phyloP scores from a whole-genome alignment of 352 stramenopile genomes.

The Phytopythium litorale region DNA sequence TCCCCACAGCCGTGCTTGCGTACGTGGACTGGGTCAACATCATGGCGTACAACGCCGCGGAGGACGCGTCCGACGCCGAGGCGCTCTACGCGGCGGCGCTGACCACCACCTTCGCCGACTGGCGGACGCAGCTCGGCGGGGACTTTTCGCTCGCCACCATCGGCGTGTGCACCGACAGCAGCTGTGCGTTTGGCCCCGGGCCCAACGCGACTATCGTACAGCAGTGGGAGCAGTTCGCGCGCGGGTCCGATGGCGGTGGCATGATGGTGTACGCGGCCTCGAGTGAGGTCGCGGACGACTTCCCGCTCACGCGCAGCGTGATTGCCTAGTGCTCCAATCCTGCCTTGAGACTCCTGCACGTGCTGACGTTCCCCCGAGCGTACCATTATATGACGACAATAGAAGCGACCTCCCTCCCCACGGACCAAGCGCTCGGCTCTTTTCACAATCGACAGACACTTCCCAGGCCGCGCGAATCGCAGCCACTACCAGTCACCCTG shows the following conservation, averaged over 20 bases:
- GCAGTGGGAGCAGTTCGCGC: slow-evolving; percentile 43
- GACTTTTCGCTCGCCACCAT: slow-evolving; percentile 53
- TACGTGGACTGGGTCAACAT: slow-evolving; percentile 81
- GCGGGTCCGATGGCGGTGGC: slow-evolving; percentile 25
- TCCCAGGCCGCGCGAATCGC: background rate
- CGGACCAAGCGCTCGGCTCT: background rate
- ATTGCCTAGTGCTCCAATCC: slow-evolving; percentile 7
- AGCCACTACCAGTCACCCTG: background rate
- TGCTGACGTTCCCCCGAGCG: background rate
- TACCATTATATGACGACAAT: background rate
- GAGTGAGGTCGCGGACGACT: slow-evolving; percentile 44
- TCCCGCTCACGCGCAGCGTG: slow-evolving; percentile 46
- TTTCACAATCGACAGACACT: background rate
- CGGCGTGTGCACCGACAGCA: slow-evolving; percentile 42
- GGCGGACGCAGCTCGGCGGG: slow-evolving; percentile 34
- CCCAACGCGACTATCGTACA: slow-evolving; percentile 49
- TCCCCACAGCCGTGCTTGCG: slow-evolving; percentile 39
- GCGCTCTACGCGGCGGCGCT: slow-evolving; percentile 48
- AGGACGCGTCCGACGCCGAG: slow-evolving; percentile 33
- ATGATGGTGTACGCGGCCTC: slow-evolving; percentile 81
- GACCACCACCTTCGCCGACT: slow-evolving; percentile 53
- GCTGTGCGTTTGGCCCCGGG: slow-evolving; percentile 62
- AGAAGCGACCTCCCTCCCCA: background rate
- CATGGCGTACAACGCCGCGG: slow-evolving; percentile 80
- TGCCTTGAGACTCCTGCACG: too few species aligned